These are phyloP conservation scores for Mikania micrantha DNA, from an alignment of 129 eudicot species.

Conservation along the genomic window DNA sequence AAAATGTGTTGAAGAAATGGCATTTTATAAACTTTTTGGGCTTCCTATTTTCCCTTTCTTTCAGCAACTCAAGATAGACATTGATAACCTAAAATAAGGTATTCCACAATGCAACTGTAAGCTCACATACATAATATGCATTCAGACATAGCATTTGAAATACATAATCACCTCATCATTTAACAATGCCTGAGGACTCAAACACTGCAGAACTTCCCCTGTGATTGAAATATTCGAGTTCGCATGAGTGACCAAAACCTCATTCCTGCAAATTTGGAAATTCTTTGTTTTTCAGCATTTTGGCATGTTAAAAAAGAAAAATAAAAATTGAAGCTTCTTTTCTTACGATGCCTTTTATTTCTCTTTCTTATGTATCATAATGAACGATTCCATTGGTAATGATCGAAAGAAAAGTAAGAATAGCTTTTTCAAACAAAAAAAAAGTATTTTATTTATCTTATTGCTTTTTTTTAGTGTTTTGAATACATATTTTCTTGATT, in stretches of 20 bases:
- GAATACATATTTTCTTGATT: too few species aligned
- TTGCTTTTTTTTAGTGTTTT: too few species aligned
- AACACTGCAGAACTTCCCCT: slow-evolving; percentile 68
- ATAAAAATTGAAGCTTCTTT: too few species aligned
- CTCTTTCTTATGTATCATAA: too few species aligned
- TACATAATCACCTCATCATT: slow-evolving; percentile 75
- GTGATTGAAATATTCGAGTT: slow-evolving; percentile 72
- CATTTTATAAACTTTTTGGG: slow-evolving; percentile 75
- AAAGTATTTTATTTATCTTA: too few species aligned
- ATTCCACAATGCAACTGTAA: slow-evolving; percentile 8
- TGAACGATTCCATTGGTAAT: too few species aligned
- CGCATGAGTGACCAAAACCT: slow-evolving; percentile 63
- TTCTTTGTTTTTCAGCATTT: too few species aligned
- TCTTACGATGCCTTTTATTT: too few species aligned
- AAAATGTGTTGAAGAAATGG: slow-evolving; percentile 92
- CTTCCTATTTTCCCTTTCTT: slow-evolving; percentile 89
- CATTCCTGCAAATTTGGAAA: slow-evolving; percentile 41
- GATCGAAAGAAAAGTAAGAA: too few species aligned
- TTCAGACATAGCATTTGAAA: neutral
- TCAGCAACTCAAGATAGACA: slow-evolving; percentile 73
- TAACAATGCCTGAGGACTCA: slow-evolving; percentile 79
- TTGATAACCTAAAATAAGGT: slow-evolving; percentile 66
- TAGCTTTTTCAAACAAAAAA: too few species aligned
- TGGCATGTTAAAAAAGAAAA: neutral
- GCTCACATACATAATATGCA: neutral